Conservation (phyloP, 345 rosid genomes). For the Chamaenerion angustifolium region DNA sequence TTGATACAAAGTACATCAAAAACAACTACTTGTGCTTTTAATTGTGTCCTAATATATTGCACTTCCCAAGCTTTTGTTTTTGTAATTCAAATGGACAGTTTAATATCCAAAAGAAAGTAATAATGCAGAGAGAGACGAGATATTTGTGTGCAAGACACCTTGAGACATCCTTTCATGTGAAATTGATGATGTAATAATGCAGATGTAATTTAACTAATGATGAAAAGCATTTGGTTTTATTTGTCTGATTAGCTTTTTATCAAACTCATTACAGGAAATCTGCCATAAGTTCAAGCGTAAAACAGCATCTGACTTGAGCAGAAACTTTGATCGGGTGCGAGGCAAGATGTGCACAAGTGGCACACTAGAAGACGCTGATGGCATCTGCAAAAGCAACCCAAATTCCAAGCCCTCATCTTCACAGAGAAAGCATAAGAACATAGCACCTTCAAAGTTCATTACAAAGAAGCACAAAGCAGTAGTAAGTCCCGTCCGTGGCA, state of each 20-base stretch:
- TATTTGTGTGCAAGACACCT: neutral
- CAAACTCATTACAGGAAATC: slow-evolving; percentile 14
- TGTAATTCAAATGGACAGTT: too few relatives aligned
- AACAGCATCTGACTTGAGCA: slow-evolving; percentile 11
- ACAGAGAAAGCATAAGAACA: slow-evolving; percentile 13
- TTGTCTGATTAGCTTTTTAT: neutral
- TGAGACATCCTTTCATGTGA: neutral
- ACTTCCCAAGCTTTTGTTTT: too few relatives aligned
- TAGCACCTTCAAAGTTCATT: slow-evolving; percentile 10
- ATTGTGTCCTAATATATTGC: too few relatives aligned
- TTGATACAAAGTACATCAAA: too few relatives aligned
- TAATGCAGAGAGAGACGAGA: neutral
- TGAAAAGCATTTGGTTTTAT: neutral
- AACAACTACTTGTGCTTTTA: too few relatives aligned
- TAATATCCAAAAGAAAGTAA: too few relatives aligned
- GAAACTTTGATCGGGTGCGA: slow-evolving; percentile 12
- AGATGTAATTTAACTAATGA: too few relatives aligned
- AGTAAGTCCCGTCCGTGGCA: slow-evolving; percentile 22
- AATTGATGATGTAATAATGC: too few relatives aligned
- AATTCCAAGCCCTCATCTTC: slow-evolving; percentile 11
- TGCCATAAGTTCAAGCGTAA: slow-evolving; percentile 17
- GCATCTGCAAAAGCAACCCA: slow-evolving; percentile 11
- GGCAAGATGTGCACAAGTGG: slow-evolving; percentile 9
- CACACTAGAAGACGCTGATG: slow-evolving; percentile 6
- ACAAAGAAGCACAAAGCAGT: slow-evolving; percentile 15